Evolutionary conservation across 192 early-diverging fungal genomes (phyloP).

Genomic region (Geranomyces variabilis): DNA sequence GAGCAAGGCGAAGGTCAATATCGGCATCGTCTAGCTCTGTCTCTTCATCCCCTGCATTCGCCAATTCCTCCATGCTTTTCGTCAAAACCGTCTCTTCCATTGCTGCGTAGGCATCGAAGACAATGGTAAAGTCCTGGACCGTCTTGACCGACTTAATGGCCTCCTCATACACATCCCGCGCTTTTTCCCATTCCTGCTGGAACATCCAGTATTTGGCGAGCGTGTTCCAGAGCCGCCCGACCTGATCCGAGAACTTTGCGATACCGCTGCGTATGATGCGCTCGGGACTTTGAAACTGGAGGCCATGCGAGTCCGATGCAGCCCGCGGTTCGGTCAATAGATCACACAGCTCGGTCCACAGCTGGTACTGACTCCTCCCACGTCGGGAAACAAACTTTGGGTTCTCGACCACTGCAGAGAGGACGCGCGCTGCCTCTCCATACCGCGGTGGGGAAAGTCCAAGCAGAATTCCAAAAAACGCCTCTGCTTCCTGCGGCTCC

Average conservation of each 20-base stretch:
- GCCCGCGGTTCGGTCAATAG: conserved; percentile 76
- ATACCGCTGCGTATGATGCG: conserved; percentile 85
- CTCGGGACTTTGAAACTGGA: conserved; percentile 68
- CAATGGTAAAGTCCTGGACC: conserved; percentile 88
- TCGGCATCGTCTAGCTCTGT: conserved; percentile 60
- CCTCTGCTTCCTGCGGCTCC: conserved; percentile 74
- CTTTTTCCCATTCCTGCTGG: conserved; percentile 77
- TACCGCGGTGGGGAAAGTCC: conserved; percentile 61
- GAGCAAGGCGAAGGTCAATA: conserved; percentile 80
- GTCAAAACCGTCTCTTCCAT: conserved; percentile 83
- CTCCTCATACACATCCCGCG: conserved; percentile 94
- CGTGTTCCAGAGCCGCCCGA: conserved; percentile 85
- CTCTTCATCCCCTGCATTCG: conserved; percentile 41
- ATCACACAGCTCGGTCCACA: conserved; percentile 87
- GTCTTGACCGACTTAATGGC: conserved; percentile 77
- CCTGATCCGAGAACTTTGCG: conserved; percentile 76
- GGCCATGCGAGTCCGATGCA: not conserved
- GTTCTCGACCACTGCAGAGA: conserved; percentile 74
- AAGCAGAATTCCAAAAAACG: conserved; percentile 73
- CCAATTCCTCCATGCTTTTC: conserved; percentile 72
- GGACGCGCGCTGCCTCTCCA: conserved; percentile 75
- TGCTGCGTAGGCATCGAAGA: conserved; percentile 96
- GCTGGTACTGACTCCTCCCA: conserved; percentile 66
- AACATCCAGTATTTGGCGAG: conserved; percentile 83
- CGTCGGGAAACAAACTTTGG: conserved; percentile 68